Conservation (phyloP, 495 filamentous ascomycete genomes). For the Neurospora sp. region DNA sequence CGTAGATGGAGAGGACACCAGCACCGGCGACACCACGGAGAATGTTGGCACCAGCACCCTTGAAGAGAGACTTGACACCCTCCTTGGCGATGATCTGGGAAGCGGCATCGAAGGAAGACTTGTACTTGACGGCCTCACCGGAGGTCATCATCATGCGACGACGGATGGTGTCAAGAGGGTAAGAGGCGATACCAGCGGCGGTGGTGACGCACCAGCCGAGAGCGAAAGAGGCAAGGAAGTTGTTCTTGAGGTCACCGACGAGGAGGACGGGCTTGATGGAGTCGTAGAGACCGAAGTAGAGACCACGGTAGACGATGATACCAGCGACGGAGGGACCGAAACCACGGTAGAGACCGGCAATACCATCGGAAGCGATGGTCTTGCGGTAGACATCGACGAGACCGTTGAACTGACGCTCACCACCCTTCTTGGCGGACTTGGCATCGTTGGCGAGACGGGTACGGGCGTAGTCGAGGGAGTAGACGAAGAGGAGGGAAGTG, state of each 20-base stretch:
- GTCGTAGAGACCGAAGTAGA: conserved; percentile 99
- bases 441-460: conserved; percentile 99
- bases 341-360: conserved; percentile 99
- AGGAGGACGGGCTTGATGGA: conserved; percentile 98
- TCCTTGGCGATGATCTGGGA: conserved; percentile 94
- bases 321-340: conserved; percentile 98
- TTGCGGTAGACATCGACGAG: conserved; percentile 99
- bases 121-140: conserved; percentile 98
- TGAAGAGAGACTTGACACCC: conserved; percentile 97
- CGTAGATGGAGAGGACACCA: conserved; percentile 99
- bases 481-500: conserved; percentile 99
- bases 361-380: conserved; percentile 96
- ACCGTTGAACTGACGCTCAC: conserved; percentile 99
- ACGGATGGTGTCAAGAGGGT: conserved; percentile 98
- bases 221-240: conserved; percentile 97
- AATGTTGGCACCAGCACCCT: conserved; percentile 99
- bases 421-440: conserved; percentile 91
- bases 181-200: conserved; percentile 99
- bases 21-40: conserved; percentile 99
- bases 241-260: conserved; percentile 82
- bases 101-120: conserved; percentile 84
- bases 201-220: conserved; percentile 99
- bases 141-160: conserved; percentile 99
- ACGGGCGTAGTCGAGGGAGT: conserved; percentile 99
- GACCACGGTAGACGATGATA: conserved; percentile 99